Evolutionary conservation across 352 stramenopile species (phyloP), one percentile per base, ranked within the genome.

Genomic region (Phytophthora citricola): DNA sequence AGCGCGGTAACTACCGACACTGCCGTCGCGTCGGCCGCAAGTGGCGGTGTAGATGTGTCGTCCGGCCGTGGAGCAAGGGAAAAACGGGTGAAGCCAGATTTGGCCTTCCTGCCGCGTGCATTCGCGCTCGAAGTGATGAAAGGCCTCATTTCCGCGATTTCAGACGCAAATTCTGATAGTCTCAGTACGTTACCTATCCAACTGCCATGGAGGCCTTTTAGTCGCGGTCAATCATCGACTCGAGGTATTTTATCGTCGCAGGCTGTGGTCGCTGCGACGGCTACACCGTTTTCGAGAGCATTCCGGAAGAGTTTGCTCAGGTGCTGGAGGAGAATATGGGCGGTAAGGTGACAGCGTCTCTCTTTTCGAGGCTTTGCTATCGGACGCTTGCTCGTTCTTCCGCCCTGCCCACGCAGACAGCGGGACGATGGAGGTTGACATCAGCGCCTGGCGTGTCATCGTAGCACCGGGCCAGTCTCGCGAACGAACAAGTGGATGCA

Each of bases 341-440:
- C 2, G 53, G 58, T 2, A 75, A 78, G n/a, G 62, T 90, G 5
- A 79, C 78, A 1, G 80, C 80, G 1, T 49, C 63, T 4, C 45
- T 90, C 1, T 81, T 91, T 91, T 89, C 50, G 76, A 89, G 15
- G 73, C 71, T 3, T 29, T 91, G 22, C 46, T 91, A 20, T 87
- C 75, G 1, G 80, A 91, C 55, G 76, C 81, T 40, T 81, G 76
- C 44, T 76, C 76, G 4, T 89, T 89, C 31, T 80, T 88, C 47
- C 72, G 77, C 14, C 53, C 39, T 20, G 52, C 66, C 1, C 66
- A 73, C 22, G 58, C 63, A 46, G 55, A 83, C 26, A 85, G 63
- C 44, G 78, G 76, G 1, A 89, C 75, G 14, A 85, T 86, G 71
- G 78, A 89, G 17, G 79, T 91, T 9, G 79, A 89, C 39, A 84